A percentile compares a stretch with the other conserved stretches of the same genome.
These are phyloP conservation scores for Acrocalymma vagum DNA, from an alignment of 2,329 filamentous ascomycete species.

Conservation along the genomic window DNA sequence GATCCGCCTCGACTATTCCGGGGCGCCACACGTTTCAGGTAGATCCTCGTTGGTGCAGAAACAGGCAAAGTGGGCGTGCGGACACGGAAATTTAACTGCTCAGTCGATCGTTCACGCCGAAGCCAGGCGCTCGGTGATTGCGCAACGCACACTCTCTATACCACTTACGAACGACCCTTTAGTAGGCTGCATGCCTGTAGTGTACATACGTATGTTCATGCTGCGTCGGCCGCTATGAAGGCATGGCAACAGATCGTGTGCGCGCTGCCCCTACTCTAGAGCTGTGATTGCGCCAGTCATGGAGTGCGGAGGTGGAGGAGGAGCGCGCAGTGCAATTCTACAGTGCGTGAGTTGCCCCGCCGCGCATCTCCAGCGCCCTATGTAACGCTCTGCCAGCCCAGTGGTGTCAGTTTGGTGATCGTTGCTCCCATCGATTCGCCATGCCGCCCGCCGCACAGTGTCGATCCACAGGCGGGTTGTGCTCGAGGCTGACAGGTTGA, in stretches of 20 bases:
- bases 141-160: too few species aligned
- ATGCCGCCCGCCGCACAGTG: conserved; percentile 40
- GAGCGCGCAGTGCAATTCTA: conserved; percentile 25
- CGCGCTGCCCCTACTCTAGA: too few species aligned
- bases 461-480: conserved; percentile 41
- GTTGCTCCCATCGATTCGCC: conserved; percentile 49
- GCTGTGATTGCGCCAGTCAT: too few species aligned
- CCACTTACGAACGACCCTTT: conserved; percentile 28
- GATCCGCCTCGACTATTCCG: conserved; percentile 41
- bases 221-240: background rate
- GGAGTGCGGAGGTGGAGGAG: too few species aligned
- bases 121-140: conserved; percentile 50
- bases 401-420: conserved; percentile 33
- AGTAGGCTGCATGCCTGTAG: too few species aligned
- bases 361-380: conserved; percentile 24
- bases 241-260: background rate
- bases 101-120: conserved; percentile 41
- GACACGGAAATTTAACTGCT: conserved; percentile 44
- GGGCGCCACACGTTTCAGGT: conserved; percentile 44
- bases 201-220: too few species aligned
- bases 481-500: conserved; percentile 45
- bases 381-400: conserved; percentile 31
- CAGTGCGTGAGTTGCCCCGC: conserved; percentile 20
- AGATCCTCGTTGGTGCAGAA: conserved; percentile 38
- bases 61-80: conserved; percentile 39